Evolutionary conservation across 768 basidiomycete species (phyloP).

Genomic region (Tulasnella sp.): DNA sequence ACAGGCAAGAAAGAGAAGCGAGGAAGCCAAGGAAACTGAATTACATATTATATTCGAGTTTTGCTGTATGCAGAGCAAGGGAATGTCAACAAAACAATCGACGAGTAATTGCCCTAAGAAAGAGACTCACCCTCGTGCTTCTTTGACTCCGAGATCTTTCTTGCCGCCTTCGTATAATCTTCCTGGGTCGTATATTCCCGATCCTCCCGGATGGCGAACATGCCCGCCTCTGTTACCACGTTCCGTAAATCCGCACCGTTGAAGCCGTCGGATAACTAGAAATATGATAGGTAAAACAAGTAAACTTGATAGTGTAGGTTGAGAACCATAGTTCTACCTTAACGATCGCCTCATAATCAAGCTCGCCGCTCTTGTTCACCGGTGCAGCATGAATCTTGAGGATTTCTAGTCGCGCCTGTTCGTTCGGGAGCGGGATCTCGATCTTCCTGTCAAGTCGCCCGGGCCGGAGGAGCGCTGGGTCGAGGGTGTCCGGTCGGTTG

Average conservation of each 20-base stretch:
- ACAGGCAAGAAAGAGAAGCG: too few species aligned
- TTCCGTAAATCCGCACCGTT: slow-evolving; percentile 96
- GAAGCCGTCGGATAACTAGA: slow-evolving; percentile 76
- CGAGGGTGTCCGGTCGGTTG: slow-evolving; percentile 94
- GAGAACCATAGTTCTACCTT: slow-evolving; percentile 61
- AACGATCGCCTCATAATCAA: slow-evolving; percentile 96
- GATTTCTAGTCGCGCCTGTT: slow-evolving; percentile 91
- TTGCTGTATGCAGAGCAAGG: slow-evolving; percentile 19
- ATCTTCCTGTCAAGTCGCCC: slow-evolving; percentile 96
- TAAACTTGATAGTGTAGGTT: slow-evolving; percentile 6
- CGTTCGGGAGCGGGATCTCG: slow-evolving; percentile 94
- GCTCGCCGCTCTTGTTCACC: slow-evolving; percentile 89
- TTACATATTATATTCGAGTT: slow-evolving; percentile 23
- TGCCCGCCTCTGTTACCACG: slow-evolving; percentile 89
- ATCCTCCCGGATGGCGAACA: slow-evolving; percentile 98
- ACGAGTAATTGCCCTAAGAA: not conserved
- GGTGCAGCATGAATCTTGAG: slow-evolving; percentile 93
- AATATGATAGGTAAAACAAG: too few species aligned
- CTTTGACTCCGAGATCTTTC: slow-evolving; percentile 94
- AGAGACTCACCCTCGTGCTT: slow-evolving; percentile 81
- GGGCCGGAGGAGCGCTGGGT: slow-evolving; percentile 91
- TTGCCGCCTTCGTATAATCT: slow-evolving; percentile 89
- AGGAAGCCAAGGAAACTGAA: not conserved
- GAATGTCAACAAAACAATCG: not conserved
- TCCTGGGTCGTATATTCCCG: slow-evolving; percentile 88